phyloP scores from a whole-genome alignment of 2,329 filamentous ascomycete genomes.

The Penicillium sp. region DNA sequence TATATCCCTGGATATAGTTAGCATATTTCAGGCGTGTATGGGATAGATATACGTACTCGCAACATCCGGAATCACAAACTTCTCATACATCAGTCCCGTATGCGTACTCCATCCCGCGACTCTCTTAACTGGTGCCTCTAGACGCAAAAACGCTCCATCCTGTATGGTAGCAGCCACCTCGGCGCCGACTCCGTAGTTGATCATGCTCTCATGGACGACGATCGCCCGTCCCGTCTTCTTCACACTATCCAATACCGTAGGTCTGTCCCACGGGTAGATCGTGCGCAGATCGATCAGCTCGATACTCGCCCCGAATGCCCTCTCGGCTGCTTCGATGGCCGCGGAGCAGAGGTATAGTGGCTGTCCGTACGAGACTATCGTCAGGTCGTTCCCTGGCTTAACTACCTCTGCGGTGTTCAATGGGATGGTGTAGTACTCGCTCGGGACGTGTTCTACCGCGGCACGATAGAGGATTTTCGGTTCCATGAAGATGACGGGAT shows the following conservation, averaged over 20 bases:
- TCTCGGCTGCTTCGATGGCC: slow-evolving; percentile 67
- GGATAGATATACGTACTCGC: slow-evolving; percentile 67
- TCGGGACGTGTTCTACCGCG: slow-evolving; percentile 81
- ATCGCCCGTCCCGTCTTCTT: slow-evolving; percentile 77
- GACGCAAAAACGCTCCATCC: slow-evolving; percentile 70
- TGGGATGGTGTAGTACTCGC: slow-evolving; percentile 69
- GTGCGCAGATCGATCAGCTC: slow-evolving; percentile 84
- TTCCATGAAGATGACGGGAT: slow-evolving; percentile 88
- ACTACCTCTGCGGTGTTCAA: slow-evolving; percentile 77
- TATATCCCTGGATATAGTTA: slow-evolving; percentile 1
- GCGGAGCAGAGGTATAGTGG: slow-evolving; percentile 74
- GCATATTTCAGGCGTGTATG: too few relatives aligned
- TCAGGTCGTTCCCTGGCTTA: slow-evolving; percentile 70
- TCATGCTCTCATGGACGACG: slow-evolving; percentile 85
- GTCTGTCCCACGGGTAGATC: slow-evolving; percentile 83
- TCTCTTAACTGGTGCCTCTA: slow-evolving; percentile 76
- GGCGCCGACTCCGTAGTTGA: slow-evolving; percentile 79
- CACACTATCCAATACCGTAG: slow-evolving; percentile 70
- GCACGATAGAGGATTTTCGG: slow-evolving; percentile 88
- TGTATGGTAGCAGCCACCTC: slow-evolving; percentile 84
- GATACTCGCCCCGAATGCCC: slow-evolving; percentile 60
- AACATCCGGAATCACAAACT: slow-evolving; percentile 74
- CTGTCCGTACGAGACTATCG: slow-evolving; percentile 79
- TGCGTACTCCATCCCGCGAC: slow-evolving; percentile 88
- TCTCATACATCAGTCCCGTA: slow-evolving; percentile 68